These are phyloP conservation scores for Boeremia lycopersici DNA, from an alignment of 2,329 filamentous ascomycete species.

Conservation along the genomic window DNA sequence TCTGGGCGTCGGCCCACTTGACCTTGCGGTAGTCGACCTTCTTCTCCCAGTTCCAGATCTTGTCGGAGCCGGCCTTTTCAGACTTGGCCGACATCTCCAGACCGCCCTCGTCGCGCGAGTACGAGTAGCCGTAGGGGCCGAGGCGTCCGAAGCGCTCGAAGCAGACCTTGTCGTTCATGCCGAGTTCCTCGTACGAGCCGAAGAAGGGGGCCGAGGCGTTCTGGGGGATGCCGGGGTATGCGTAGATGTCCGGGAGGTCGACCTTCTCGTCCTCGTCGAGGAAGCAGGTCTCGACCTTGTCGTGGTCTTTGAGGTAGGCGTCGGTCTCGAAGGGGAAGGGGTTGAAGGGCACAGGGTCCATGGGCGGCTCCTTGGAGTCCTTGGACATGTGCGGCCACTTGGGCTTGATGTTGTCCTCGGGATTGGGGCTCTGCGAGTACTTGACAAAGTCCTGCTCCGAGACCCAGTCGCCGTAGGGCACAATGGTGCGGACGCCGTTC, in stretches of 20 bases:
- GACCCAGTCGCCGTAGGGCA: slow-evolving; percentile 50
- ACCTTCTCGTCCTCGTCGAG: slow-evolving; percentile 65
- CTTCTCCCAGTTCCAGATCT: slow-evolving; percentile 57
- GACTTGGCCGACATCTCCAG: slow-evolving; percentile 56
- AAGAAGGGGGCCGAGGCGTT: slow-evolving; percentile 56
- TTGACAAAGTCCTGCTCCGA: slow-evolving; percentile 54
- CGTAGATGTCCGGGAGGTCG: slow-evolving; percentile 66
- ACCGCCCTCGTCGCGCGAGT: slow-evolving; percentile 52
- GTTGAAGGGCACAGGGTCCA: slow-evolving; percentile 51
- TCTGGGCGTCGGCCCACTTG: slow-evolving; percentile 56
- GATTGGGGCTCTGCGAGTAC: slow-evolving; percentile 46
- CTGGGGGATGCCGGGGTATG: slow-evolving; percentile 62
- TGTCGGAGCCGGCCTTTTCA: slow-evolving; percentile 52
- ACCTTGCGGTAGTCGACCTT: slow-evolving; percentile 56
- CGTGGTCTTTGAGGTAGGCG: slow-evolving; percentile 56
- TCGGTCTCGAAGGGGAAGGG: slow-evolving; percentile 54
- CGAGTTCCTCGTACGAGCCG: slow-evolving; percentile 56
- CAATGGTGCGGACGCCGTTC: slow-evolving; percentile 55
- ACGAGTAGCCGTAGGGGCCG: slow-evolving; percentile 59
- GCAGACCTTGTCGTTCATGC: slow-evolving; percentile 55
- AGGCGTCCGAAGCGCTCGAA: slow-evolving; percentile 59
- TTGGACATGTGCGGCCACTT: slow-evolving; percentile 44
- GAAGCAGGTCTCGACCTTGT: slow-evolving; percentile 65
- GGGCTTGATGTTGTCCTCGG: slow-evolving; percentile 46
- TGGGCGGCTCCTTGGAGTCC: slow-evolving; percentile 46